A percentile compares a stretch with the other conserved stretches of the same genome.
Evolutionary conservation across 1,284 basidiomycete genomes (phyloP).

Genomic region (Fomes fomentarius): DNA sequence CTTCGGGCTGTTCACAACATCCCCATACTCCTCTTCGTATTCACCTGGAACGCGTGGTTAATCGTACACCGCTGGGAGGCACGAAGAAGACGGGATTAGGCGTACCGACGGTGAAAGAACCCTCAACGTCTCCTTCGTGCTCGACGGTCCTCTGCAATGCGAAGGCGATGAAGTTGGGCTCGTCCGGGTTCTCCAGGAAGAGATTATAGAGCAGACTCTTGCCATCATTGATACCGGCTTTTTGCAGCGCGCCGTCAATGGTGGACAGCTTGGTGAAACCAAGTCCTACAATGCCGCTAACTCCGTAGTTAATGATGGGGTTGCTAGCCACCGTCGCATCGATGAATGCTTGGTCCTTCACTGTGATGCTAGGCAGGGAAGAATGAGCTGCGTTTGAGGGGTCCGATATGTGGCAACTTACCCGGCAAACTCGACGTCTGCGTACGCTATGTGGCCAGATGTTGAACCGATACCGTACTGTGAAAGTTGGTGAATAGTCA

Average conservation of each 20-base stretch:
- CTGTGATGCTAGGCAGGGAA: conserved; percentile 50
- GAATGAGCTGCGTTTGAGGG: background rate
- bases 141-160: conserved; percentile 64
- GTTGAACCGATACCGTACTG: conserved; percentile 84
- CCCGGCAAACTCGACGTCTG: conserved; percentile 69
- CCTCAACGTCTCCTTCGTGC: conserved; percentile 54
- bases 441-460: conserved; percentile 61
- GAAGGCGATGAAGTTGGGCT: conserved; percentile 81
- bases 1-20: conserved; percentile 52
- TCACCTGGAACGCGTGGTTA: no score
- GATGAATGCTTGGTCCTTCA: conserved; percentile 69
- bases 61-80: no score
- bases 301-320: conserved; percentile 72
- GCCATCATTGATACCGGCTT: conserved; percentile 57
- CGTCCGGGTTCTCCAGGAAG: conserved; percentile 64
- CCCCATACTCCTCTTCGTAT: conserved; percentile 60
- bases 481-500: background rate
- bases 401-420: no score
- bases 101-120: conserved; percentile 71
- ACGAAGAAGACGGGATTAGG: background rate
- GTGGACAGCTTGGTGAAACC: conserved; percentile 77
- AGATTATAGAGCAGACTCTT: conserved; percentile 75
- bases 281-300: conserved; percentile 74
- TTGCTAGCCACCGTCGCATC: conserved; percentile 64
- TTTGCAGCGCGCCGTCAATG: conserved; percentile 63